A percentile compares a stretch with the other conserved stretches of the same genome.
Evolutionary conservation across 139 green algal genomes (phyloP).

Genomic region (Trebouxia sp.): DNA sequence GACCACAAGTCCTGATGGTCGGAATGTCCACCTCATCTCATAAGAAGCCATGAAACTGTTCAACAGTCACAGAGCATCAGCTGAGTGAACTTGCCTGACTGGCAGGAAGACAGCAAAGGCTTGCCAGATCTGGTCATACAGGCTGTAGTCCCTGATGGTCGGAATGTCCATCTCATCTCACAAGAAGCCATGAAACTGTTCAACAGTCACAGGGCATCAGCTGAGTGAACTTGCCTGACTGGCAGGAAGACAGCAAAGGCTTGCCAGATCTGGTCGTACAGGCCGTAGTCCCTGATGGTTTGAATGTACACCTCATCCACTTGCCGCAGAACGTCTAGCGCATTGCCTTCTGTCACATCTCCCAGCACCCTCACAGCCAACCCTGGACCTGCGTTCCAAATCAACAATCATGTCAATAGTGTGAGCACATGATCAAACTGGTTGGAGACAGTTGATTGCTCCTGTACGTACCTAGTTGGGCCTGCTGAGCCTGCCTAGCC

Average conservation of each 20-base stretch:
- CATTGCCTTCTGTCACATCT: conserved; percentile 84
- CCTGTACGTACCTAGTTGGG: too few relatives aligned
- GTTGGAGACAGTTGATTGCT: too few relatives aligned
- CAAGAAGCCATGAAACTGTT: too few relatives aligned
- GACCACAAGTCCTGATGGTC: conserved; percentile 85
- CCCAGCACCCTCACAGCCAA: conserved; percentile 95
- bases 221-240: conserved; percentile 63
- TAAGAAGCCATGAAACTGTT: too few relatives aligned
- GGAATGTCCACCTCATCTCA: conserved; percentile 99
- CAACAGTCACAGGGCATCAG: not conserved
- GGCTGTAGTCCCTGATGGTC: conserved; percentile 85
- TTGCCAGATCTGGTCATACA: conserved; percentile 99
- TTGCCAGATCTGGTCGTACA: conserved; percentile 99
- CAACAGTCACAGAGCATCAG: too few relatives aligned
- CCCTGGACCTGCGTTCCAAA: conserved; percentile 71
- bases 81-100: conserved; percentile 77
- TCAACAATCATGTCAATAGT: not conserved
- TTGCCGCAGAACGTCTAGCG: conserved; percentile 69
- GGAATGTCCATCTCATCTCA: conserved; percentile 99
- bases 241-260: conserved; percentile 99
- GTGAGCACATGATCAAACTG: too few relatives aligned
- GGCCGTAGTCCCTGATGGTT: conserved; percentile 85
- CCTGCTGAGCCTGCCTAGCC: too few relatives aligned
- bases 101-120: conserved; percentile 98
- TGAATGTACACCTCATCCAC: conserved; percentile 99